phyloP scores from a whole-genome alignment of 345 rosid species.

The Citrus australasica region DNA sequence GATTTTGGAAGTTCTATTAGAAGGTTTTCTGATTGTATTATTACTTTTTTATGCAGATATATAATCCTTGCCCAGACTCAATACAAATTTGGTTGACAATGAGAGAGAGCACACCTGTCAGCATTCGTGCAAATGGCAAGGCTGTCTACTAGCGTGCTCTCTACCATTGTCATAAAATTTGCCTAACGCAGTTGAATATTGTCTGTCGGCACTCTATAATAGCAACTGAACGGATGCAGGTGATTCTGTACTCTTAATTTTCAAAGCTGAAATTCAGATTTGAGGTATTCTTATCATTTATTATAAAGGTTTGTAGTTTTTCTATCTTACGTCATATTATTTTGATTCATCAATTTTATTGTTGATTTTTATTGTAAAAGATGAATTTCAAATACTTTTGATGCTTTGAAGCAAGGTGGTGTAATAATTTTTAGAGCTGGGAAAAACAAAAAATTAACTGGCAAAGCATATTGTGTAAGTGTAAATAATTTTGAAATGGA shows the following conservation, averaged over 20 bases:
- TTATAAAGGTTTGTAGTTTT: not conserved
- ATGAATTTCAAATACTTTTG: not conserved
- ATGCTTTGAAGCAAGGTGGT: not conserved
- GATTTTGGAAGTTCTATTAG: not conserved
- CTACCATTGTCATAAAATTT: constrained; percentile 32
- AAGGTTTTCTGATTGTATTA: not conserved
- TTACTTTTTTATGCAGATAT: not conserved
- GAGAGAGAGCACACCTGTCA: constrained; percentile 62
- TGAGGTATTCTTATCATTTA: not conserved
- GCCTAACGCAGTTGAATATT: not conserved
- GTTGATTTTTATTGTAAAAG: not conserved
- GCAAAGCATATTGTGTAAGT: not conserved
- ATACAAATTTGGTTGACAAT: constrained; percentile 29
- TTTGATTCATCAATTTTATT: not conserved
- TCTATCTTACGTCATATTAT: not conserved
- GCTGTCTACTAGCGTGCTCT: constrained; percentile 40
- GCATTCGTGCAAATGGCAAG: constrained; percentile 26
- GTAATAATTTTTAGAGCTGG: not conserved
- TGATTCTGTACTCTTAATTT: not conserved
- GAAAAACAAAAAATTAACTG: not conserved
- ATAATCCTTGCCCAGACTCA: not conserved
- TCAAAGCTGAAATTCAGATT: not conserved
- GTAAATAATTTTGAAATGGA: not conserved
- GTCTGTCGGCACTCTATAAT: not conserved
- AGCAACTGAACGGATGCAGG: not conserved